Conservation (phyloP, 225 moss, liverwort and hornwort species). For the Anthoceros angustus region DNA sequence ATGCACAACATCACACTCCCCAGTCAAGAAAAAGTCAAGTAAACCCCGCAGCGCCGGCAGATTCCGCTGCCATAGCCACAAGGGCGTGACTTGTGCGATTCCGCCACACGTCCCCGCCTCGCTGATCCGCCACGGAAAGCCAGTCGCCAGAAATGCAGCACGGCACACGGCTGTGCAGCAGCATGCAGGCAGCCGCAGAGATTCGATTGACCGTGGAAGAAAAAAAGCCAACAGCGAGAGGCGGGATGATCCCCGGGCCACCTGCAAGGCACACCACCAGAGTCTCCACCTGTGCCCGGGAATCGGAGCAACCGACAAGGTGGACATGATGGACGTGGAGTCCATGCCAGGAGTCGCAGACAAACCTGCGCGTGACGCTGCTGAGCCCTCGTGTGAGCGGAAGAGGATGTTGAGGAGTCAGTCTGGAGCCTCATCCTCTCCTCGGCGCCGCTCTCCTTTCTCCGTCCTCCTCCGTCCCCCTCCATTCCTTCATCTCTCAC, state of each 20-base stretch:
- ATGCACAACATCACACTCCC: neutral
- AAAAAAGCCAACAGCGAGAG: neutral
- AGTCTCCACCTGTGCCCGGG: neutral
- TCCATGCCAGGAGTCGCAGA: neutral
- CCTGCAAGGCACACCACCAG: neutral
- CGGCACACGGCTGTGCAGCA: no score
- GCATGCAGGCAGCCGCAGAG: neutral
- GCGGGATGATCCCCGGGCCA: neutral
- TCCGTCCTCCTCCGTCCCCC: neutral
- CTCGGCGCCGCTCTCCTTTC: slow-evolving; percentile 2
- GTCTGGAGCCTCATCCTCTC: slow-evolving; percentile 94
- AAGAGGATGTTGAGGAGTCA: slow-evolving; percentile 64
- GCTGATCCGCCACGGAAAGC: no score
- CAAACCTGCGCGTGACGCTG: slow-evolving; percentile 74
- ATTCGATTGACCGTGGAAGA: neutral
- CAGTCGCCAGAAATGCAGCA: no score
- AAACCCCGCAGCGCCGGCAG: neutral
- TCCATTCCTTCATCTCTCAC: slow-evolving; percentile 4
- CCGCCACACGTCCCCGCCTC: no score
- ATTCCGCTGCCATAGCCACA: no score
- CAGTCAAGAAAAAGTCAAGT: neutral
- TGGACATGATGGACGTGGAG: neutral
- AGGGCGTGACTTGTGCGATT: no score
- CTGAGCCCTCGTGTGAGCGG: slow-evolving; percentile 73
- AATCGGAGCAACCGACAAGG: slow-evolving; percentile 2